Conservation (phyloP, 2,329 filamentous ascomycete genomes). For the Sphaerostilbella broomeana region DNA sequence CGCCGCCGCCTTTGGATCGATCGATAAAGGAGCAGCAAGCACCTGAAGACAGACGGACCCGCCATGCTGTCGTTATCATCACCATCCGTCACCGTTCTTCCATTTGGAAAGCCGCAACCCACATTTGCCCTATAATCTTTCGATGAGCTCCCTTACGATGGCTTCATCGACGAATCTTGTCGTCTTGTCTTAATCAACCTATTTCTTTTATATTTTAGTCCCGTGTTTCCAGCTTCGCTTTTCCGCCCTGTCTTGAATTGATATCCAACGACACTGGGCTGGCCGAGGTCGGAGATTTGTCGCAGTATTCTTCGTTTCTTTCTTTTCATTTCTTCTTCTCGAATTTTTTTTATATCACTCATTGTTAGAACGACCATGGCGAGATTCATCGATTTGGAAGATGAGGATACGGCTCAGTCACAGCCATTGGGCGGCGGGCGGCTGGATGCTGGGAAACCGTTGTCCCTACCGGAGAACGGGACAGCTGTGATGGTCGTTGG, state of each 20-base stretch:
- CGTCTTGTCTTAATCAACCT: constrained; percentile 6
- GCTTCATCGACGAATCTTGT: constrained; percentile 11
- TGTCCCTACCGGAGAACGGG: constrained; percentile 3
- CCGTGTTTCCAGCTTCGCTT: neutral
- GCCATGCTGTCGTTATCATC: no score
- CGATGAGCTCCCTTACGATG: constrained; percentile 13
- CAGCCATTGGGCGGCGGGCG: constrained; percentile 3
- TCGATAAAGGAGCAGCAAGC: no score
- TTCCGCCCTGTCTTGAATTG: neutral
- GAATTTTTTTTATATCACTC: neutral
- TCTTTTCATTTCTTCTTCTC: neutral
- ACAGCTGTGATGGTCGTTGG: neutral
- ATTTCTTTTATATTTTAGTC: neutral
- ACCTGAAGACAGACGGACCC: no score
- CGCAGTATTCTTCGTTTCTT: neutral
- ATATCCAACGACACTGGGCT: neutral
- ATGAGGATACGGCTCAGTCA: constrained; percentile 13
- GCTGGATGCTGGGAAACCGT: constrained; percentile 5
- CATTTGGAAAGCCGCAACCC: constrained; percentile 2
- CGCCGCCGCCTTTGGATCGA: no score
- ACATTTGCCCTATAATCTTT: neutral
- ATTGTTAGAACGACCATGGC: constrained; percentile 16
- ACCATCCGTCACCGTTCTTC: no score
- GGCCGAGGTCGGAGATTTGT: neutral
- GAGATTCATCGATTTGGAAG: constrained; percentile 20